Evolutionary conservation across 805 yeast species (phyloP).

Genomic region (Alloascoidea hylecoeti): DNA sequence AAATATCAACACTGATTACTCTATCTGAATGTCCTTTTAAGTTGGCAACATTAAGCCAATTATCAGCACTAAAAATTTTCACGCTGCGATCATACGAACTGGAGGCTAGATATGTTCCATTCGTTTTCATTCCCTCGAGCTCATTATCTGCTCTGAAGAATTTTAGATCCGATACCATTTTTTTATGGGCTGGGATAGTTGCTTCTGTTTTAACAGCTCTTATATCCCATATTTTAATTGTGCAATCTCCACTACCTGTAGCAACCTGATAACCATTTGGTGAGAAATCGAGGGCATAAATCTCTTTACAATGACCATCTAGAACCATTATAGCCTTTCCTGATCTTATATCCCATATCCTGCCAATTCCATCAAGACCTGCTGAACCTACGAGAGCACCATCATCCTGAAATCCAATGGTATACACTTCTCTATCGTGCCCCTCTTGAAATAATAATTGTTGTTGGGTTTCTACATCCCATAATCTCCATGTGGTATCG

Average conservation of each 20-base stretch:
- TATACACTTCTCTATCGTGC: conserved; percentile 59
- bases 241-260: conserved; percentile 75
- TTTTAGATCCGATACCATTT: conserved; percentile 50
- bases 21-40: conserved; percentile 51
- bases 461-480: conserved; percentile 46
- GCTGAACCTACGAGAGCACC: conserved; percentile 68
- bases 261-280: conserved; percentile 63
- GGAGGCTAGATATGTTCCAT: conserved; percentile 39
- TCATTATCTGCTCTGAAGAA: conserved; percentile 23
- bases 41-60: conserved; percentile 44
- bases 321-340: conserved; percentile 51
- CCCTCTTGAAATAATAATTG: conserved; percentile 71
- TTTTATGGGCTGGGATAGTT: conserved; percentile 63
- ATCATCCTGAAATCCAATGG: conserved; percentile 53
- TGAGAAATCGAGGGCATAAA: conserved; percentile 63
- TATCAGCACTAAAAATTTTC: conserved; percentile 51
- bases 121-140: conserved; percentile 14
- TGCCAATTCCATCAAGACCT: conserved; percentile 61
- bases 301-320: conserved; percentile 57
- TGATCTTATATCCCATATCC: conserved; percentile 78
- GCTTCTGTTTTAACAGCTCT: conserved; percentile 29
- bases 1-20: conserved; percentile 55
- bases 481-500: conserved; percentile 79
- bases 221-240: conserved; percentile 78
- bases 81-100: conserved; percentile 61